These are phyloP conservation scores for Kuraishia molischiana DNA, from an alignment of 805 yeast genomes.

Conservation along the genomic window DNA sequence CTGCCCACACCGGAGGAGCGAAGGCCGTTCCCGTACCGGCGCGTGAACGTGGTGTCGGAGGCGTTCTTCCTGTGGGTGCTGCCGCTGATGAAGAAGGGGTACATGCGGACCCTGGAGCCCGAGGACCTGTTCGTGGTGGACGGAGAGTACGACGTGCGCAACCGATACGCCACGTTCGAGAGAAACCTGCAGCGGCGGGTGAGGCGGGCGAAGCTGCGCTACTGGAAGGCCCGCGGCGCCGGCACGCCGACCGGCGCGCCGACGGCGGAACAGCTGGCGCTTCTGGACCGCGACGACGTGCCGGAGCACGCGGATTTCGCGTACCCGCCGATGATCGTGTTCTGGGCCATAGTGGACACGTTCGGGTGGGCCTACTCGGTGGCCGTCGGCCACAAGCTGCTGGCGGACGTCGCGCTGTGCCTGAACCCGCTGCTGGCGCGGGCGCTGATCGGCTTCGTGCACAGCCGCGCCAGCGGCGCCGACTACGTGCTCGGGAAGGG, in stretches of 20 bases:
- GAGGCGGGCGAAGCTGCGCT: conserved; percentile 19
- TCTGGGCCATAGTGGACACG: conserved; percentile 32
- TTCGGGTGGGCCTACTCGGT: conserved; percentile 28
- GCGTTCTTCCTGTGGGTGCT: conserved; percentile 59
- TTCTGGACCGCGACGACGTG: conserved; percentile 12
- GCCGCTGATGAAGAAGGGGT: conserved; percentile 57
- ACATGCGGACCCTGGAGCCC: conserved; percentile 59
- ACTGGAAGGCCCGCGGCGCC: conserved; percentile 3
- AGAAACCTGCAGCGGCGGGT: conserved; percentile 21
- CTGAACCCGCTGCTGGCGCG: conserved; percentile 60
- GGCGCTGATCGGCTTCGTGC: conserved; percentile 57
- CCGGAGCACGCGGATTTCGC: conserved; percentile 16
- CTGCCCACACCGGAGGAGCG: conserved; percentile 44
- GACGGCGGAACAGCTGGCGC: conserved; percentile 10
- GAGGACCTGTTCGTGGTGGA: conserved; percentile 47
- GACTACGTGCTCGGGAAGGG: conserved; percentile 43
- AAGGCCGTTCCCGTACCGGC: conserved; percentile 35
- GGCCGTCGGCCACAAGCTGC: conserved; percentile 28
- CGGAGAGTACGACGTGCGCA: conserved; percentile 30
- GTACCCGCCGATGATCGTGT: conserved; percentile 10
- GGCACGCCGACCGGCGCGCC: conserved; percentile 22
- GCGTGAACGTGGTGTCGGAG: conserved; percentile 27
- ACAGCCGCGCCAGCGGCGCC: conserved; percentile 32
- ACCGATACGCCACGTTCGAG: conserved; percentile 26
- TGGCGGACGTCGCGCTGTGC: conserved; percentile 39